These are phyloP conservation scores for Magnolia sinica DNA, from an alignment of 164 flowering plant genomes.

Conservation along the genomic window DNA sequence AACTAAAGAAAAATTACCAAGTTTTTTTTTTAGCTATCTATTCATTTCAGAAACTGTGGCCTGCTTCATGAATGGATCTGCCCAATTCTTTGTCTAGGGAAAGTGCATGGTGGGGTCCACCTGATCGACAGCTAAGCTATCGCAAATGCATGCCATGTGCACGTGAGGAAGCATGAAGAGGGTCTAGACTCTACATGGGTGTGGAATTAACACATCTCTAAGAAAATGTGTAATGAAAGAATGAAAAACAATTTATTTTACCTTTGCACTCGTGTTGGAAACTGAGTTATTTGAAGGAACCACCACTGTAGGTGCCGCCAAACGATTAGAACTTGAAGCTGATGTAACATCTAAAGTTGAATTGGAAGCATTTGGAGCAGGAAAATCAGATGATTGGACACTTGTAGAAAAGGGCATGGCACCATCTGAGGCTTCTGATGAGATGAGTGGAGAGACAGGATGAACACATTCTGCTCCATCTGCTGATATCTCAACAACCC, in stretches of 20 bases:
- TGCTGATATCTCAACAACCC: constrained; percentile 12
- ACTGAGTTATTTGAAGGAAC: constrained; percentile 26
- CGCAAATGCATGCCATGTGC: not conserved
- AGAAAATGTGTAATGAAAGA: not conserved
- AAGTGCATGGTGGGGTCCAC: not conserved
- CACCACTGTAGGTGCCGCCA: constrained; percentile 24
- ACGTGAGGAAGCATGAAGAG: not conserved
- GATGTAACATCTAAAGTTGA: constrained; percentile 23
- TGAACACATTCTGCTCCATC: constrained; percentile 21
- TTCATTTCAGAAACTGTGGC: not conserved
- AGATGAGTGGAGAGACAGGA: constrained; percentile 20
- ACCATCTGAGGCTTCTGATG: constrained; percentile 19
- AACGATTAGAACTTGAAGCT: constrained; percentile 22
- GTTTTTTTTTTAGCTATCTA: not conserved
- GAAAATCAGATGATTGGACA: constrained; percentile 14
- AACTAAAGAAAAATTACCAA: too few relatives aligned
- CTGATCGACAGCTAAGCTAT: not conserved
- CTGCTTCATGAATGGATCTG: too few relatives aligned
- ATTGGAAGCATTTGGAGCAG: constrained; percentile 21
- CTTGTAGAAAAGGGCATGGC: constrained; percentile 26
- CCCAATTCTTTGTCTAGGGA: too few relatives aligned
- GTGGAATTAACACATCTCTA: too few relatives aligned
- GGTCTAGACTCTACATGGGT: not conserved
- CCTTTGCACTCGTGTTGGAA: constrained; percentile 42
- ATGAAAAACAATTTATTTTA: constrained; percentile 14